Conservation (phyloP, 2,329 filamentous ascomycete species). For the Pestalotiopsis sp. region DNA sequence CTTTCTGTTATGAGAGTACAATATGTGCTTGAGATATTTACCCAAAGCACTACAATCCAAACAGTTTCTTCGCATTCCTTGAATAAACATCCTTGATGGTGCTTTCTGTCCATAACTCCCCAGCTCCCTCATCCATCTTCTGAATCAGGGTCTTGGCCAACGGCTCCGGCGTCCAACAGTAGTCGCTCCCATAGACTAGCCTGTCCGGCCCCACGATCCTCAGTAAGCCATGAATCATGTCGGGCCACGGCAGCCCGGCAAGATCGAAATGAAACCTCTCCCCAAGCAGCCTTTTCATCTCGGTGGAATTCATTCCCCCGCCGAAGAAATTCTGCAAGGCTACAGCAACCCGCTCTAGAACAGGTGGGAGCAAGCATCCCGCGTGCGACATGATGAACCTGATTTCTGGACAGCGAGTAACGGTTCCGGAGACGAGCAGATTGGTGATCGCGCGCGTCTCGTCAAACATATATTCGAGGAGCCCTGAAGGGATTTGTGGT, state of each 20-base stretch:
- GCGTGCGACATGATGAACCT: conserved; percentile 12
- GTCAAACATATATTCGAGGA: conserved; percentile 11
- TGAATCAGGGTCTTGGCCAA: background rate
- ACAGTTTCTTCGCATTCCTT: conserved; percentile 8
- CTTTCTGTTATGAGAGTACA: too few relatives aligned
- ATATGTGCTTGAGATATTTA: too few relatives aligned
- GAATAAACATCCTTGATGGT: background rate
- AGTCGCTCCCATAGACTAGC: conserved; percentile 8
- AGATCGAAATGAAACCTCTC: conserved; percentile 12
- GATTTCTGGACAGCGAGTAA: conserved; percentile 1
- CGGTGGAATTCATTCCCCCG: background rate
- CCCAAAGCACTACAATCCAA: background rate
- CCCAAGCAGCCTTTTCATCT: background rate
- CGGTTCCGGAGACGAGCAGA: conserved; percentile 6
- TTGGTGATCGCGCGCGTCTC: conserved; percentile 6
- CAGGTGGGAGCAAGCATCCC: conserved; percentile 3
- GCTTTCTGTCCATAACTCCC: background rate
- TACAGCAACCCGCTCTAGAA: conserved; percentile 4
- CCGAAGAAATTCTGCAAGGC: conserved; percentile 10
- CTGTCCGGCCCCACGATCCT: conserved; percentile 10
- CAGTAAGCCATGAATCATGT: conserved; percentile 5
- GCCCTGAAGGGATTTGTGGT: background rate
- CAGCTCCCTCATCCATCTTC: conserved; percentile 1
- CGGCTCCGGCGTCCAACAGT: conserved; percentile 3
- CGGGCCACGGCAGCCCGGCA: conserved; percentile 6